These are phyloP conservation scores for Umbellularia californica DNA, from an alignment of 164 flowering plant species.

Conservation along the genomic window DNA sequence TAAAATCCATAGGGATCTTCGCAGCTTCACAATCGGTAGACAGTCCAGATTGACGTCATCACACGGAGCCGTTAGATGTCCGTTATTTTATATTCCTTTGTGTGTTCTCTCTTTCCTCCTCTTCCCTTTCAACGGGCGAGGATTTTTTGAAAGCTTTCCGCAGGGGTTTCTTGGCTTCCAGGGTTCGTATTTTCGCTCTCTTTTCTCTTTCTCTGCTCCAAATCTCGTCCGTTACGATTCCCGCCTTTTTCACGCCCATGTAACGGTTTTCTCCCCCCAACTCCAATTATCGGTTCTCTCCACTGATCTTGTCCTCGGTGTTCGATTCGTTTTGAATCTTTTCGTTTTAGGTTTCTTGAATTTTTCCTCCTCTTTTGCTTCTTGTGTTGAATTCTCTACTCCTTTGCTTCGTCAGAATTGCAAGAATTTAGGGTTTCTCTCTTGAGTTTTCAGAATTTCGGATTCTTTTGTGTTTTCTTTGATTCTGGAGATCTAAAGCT, in stretches of 20 bases:
- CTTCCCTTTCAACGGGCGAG: slow-evolving; percentile 58
- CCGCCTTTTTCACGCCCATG: slow-evolving; percentile 29
- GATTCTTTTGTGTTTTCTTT: neutral
- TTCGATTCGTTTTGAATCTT: neutral
- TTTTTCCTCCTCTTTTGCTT: neutral
- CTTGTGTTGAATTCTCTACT: neutral
- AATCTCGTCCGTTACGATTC: slow-evolving; percentile 18
- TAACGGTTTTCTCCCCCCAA: neutral
- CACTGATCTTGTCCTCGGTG: neutral
- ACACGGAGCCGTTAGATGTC: neutral
- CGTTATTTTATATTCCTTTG: slow-evolving; percentile 22
- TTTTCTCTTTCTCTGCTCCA: slow-evolving; percentile 16
- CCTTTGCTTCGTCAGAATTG: neutral
- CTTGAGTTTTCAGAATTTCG: neutral
- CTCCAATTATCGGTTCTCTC: too few relatives aligned
- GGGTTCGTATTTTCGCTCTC: slow-evolving; percentile 14
- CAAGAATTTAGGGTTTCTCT: slow-evolving; percentile 27
- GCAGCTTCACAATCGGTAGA: too few relatives aligned
- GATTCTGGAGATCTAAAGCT: neutral
- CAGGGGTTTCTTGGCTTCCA: slow-evolving; percentile 12
- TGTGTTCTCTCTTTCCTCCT: slow-evolving; percentile 1
- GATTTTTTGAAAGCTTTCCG: slow-evolving; percentile 1
- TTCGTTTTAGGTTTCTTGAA: neutral
- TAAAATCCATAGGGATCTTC: too few relatives aligned
- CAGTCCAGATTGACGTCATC: slow-evolving; percentile 19